Base-by-base conservation (phyloP, 225 moss, liverwort and hornwort species). In the Lunularia cruciata region DNA sequence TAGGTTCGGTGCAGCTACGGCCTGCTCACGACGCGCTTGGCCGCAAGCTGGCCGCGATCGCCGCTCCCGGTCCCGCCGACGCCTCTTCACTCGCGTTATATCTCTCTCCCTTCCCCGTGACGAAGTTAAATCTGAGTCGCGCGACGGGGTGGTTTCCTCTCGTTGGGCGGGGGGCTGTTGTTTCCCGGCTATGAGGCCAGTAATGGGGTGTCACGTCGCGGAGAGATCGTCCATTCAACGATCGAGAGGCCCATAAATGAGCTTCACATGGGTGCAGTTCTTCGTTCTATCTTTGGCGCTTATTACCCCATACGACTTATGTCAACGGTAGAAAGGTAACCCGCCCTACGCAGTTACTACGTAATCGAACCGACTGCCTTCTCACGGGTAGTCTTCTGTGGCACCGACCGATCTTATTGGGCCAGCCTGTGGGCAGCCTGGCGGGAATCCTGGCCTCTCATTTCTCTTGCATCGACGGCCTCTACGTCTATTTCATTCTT, bases 1-100 rank as follows among this genome's bases (percentile, higher is more conserved):
- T 42, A 38, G 69, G 56, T 42, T 69, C 56, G 55, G 68, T 48
- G 48, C 6, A 68, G 49, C 16, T 36, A 37, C 68, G 68, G 68
- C 19, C 27, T 20, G 31, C 34, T 37, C 68, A 68, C 68, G 51
- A 68, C 53, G 68, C 54, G 69, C 69, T 57, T 69, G 25, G 27
- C 34, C 3, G 55, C 30, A 69, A 38, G 38, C 42, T 19, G 39
- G 55, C 39, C 55, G 69, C 5, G 13, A 55, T 39, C 39, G 39
- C 65, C 65, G 47, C 45, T 47, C 65, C 1, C 31, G 65, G 30
- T 48, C 27, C 28, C 13, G 27, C 65, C 30, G 47, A 22, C 45
- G 65, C 38, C 39, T 61, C 8, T 39, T 61, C 39, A 40, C 61
- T 35, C 58, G 58, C 4, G 19, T 33, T 33, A 25, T 28, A 54